Conservation (phyloP, 2,329 filamentous ascomycete species). For the Claviceps purpurea region DNA sequence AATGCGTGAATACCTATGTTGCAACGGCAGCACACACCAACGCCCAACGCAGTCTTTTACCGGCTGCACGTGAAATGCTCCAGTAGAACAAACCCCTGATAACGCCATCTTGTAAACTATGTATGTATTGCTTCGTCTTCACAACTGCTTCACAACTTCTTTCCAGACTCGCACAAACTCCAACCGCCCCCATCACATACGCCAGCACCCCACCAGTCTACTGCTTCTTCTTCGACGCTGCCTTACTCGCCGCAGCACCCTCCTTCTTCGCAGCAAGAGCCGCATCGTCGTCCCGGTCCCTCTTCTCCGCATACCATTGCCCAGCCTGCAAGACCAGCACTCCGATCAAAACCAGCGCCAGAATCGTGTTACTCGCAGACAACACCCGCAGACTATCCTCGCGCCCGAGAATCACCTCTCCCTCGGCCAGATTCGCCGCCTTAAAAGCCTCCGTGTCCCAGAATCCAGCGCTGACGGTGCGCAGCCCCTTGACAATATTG, state of each 20-base stretch:
- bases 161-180: too few species aligned
- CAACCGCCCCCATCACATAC: too few species aligned
- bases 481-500: constrained; percentile 91
- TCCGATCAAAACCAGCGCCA: constrained; percentile 82
- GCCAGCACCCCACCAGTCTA: not conserved
- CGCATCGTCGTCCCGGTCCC: constrained; percentile 69
- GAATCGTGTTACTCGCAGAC: constrained; percentile 88
- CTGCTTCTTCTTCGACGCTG: constrained; percentile 24
- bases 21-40: too few species aligned
- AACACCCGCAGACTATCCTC: constrained; percentile 88
- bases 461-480: constrained; percentile 62
- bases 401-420: constrained; percentile 58
- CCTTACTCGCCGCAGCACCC: constrained; percentile 12
- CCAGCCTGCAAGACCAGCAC: constrained; percentile 88
- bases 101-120: too few species aligned
- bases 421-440: constrained; percentile 31
- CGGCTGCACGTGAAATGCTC: too few species aligned
- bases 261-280: constrained; percentile 37
- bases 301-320: constrained; percentile 96
- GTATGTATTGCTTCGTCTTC: too few species aligned
- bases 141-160: too few species aligned
- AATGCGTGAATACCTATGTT: too few species aligned
- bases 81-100: too few species aligned
- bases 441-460: constrained; percentile 35
- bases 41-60: too few species aligned